These are phyloP conservation scores for Amanita thiersii DNA, from an alignment of 768 basidiomycete genomes.

Conservation along the genomic window DNA sequence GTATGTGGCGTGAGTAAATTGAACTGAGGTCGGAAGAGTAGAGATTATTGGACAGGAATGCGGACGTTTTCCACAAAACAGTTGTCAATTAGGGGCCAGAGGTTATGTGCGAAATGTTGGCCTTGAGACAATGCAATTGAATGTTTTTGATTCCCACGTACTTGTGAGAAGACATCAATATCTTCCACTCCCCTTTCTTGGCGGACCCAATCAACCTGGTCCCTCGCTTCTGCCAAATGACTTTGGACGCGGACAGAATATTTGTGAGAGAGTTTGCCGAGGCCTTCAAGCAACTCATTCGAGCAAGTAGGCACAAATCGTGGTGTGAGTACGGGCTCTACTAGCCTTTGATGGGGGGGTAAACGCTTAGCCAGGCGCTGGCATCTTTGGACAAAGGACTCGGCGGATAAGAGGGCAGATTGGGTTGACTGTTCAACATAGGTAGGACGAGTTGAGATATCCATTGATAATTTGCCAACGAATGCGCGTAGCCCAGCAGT, in stretches of 20 bases:
- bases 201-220: conserved; percentile 68
- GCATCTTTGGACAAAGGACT: conserved; percentile 50
- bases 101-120: no score
- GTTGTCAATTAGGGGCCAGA: no score
- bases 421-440: conserved; percentile 59
- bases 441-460: conserved; percentile 60
- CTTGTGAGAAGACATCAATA: conserved; percentile 68
- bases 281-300: conserved; percentile 52
- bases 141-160: no score
- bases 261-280: conserved; percentile 45
- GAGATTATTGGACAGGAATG: conserved; percentile 2
- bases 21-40: conserved; percentile 29
- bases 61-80: no score
- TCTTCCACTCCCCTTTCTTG: conserved; percentile 55
- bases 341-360: conserved; percentile 38
- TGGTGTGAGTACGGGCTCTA: conserved; percentile 82
- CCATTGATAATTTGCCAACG: conserved; percentile 91
- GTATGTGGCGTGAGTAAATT: conserved; percentile 56
- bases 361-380: conserved; percentile 28
- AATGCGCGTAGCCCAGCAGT: conserved; percentile 66
- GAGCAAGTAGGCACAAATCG: conserved; percentile 89
- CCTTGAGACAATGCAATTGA: no score
- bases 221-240: conserved; percentile 76
- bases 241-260: conserved; percentile 59
- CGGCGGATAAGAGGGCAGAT: conserved; percentile 41